A percentile compares a stretch with the other conserved stretches of the same genome.
These are phyloP conservation scores for Didymella segeticola DNA, from an alignment of 2,329 filamentous ascomycete species.

Conservation along the genomic window DNA sequence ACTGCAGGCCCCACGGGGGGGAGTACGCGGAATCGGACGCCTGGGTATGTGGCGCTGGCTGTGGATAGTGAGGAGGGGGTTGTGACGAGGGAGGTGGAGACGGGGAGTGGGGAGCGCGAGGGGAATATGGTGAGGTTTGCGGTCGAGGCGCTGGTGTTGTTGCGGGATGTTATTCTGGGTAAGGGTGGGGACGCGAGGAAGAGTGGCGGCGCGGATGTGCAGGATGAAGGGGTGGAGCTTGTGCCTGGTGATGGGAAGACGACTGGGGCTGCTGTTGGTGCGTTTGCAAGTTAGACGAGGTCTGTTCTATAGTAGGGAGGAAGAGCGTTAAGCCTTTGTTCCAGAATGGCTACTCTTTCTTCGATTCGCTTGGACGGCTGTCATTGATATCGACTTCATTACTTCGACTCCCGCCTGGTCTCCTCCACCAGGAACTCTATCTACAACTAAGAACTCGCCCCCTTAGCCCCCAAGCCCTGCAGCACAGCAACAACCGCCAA, in stretches of 20 bases:
- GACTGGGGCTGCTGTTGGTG: constrained; percentile 9
- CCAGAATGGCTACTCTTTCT: too few relatives aligned
- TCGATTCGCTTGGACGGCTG: too few relatives aligned
- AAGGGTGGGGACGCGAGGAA: constrained; percentile 2
- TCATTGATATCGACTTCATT: too few relatives aligned
- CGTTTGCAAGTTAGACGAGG: constrained; percentile 7
- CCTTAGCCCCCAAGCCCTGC: constrained; percentile 32
- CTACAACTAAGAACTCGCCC: neutral
- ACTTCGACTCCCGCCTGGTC: neutral
- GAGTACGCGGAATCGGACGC: constrained; percentile 61
- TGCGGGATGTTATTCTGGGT: constrained; percentile 63
- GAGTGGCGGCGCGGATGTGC: neutral
- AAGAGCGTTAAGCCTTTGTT: too few relatives aligned
- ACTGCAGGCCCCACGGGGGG: constrained; percentile 70
- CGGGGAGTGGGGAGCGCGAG: constrained; percentile 62
- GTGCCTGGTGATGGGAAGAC: constrained; percentile 7
- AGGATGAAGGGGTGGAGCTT: constrained; percentile 9
- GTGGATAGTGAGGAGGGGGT: constrained; percentile 61
- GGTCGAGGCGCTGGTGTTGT: constrained; percentile 61
- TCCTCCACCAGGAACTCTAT: neutral
- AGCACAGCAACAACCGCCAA: constrained; percentile 33
- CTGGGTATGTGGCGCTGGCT: constrained; percentile 70
- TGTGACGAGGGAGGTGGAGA: constrained; percentile 63
- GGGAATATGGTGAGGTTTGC: constrained; percentile 70
- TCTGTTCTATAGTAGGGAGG: too few relatives aligned